phyloP scores from a whole-genome alignment of 116 monocot genomes.

The Iris pallida region DNA sequence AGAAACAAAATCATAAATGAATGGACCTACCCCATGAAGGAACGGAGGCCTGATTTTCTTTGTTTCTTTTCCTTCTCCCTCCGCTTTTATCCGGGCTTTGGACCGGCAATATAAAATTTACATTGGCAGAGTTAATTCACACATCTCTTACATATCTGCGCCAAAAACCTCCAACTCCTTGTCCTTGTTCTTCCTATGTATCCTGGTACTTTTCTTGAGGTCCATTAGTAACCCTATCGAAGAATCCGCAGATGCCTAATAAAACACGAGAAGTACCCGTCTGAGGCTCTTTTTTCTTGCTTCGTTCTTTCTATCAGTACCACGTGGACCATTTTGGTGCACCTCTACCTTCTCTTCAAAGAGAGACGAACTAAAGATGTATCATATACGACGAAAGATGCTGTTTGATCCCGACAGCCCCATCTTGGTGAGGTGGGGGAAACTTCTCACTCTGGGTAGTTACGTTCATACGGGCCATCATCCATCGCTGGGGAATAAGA shows the following conservation, averaged over 20 bases:
- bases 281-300: constrained; percentile 8
- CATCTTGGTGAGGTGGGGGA: constrained; percentile 86
- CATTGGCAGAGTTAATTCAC: too few relatives aligned
- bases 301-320: constrained; percentile 5
- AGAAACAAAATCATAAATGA: background rate
- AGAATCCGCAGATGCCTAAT: constrained; percentile 8
- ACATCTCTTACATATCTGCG: background rate
- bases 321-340: background rate
- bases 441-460: constrained; percentile 75
- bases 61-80: constrained; percentile 37
- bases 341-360: constrained; percentile 26
- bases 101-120: too few relatives aligned
- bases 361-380: constrained; percentile 41
- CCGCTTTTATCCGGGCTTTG: too few relatives aligned
- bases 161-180: constrained; percentile 49
- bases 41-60: constrained; percentile 61
- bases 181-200: constrained; percentile 21
- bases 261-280: constrained; percentile 18
- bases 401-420: constrained; percentile 30
- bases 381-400: constrained; percentile 34
- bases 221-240: constrained; percentile 30
- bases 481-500: constrained; percentile 27
- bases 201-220: constrained; percentile 14
- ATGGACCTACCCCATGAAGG: constrained; percentile 75
- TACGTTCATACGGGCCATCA: constrained; percentile 29